These are phyloP conservation scores for Trichosporon sp. DNA, from an alignment of 1,284 basidiomycete genomes.

Conservation along the genomic window DNA sequence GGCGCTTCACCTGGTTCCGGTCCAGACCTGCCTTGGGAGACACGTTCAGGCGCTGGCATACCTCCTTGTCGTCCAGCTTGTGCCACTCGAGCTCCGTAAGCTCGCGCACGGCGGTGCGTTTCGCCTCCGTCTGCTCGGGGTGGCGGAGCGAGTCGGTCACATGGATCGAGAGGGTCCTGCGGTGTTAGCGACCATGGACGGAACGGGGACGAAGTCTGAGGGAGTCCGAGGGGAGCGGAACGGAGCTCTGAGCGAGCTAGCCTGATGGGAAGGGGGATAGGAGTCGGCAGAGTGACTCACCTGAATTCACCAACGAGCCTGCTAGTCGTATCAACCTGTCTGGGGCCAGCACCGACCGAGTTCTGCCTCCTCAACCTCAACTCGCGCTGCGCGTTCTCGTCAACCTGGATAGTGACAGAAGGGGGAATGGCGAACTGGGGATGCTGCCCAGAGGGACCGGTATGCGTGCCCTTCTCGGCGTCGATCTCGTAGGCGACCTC, in stretches of 20 bases:
- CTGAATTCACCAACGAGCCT: constrained; percentile 50
- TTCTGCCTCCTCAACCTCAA: constrained; percentile 37
- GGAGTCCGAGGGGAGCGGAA: too few species aligned
- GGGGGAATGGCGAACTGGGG: constrained; percentile 28
- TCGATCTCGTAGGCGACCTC: constrained; percentile 23
- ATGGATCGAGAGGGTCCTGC: constrained; percentile 52
- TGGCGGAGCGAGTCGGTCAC: constrained; percentile 47
- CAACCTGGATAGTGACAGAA: constrained; percentile 37
- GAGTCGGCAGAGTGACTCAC: constrained; percentile 29
- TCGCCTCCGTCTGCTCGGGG: constrained; percentile 18
- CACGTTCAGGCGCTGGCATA: constrained; percentile 61
- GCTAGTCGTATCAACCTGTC: constrained; percentile 35
- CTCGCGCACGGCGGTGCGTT: constrained; percentile 40
- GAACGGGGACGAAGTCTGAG: neutral
- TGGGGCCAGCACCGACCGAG: constrained; percentile 36
- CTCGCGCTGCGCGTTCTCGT: constrained; percentile 29
- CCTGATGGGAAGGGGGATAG: too few species aligned
- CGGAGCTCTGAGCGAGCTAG: too few species aligned
- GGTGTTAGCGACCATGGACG: neutral
- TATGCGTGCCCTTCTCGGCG: constrained; percentile 6
- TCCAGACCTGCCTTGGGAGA: constrained; percentile 62
- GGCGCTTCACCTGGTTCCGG: constrained; percentile 60
- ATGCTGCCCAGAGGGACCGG: neutral
- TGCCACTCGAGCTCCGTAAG: constrained; percentile 63
- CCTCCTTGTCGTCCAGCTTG: constrained; percentile 59